A percentile compares a stretch with the other conserved stretches of the same genome.
Conservation (phyloP, 176 grass and related monocot genomes). For the Phoenix dactylifera region DNA sequence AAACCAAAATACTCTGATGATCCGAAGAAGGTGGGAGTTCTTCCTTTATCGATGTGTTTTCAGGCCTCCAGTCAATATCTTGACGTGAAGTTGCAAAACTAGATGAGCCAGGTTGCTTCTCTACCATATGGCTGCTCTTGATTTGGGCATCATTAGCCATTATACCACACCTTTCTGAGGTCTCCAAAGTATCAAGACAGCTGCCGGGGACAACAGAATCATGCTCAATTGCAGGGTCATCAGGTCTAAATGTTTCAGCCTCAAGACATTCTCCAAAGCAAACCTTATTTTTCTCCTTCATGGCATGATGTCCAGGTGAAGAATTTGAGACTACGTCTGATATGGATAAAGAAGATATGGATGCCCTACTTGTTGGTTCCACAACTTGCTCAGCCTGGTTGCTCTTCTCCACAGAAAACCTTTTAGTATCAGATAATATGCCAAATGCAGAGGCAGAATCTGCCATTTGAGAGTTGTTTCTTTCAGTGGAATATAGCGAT, state of each 20-base stretch:
- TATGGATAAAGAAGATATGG: slow-evolving; percentile 25
- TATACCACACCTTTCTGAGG: too few relatives aligned
- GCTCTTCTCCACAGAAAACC: slow-evolving; percentile 19
- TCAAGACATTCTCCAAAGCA: slow-evolving; percentile 46
- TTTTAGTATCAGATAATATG: slow-evolving; percentile 9
- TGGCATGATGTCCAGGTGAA: slow-evolving; percentile 18
- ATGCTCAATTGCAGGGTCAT: slow-evolving; percentile 9
- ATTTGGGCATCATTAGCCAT: too few relatives aligned
- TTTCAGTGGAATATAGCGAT: slow-evolving; percentile 22
- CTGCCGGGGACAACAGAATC: slow-evolving; percentile 24
- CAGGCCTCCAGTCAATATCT: slow-evolving; percentile 35
- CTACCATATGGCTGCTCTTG: too few relatives aligned
- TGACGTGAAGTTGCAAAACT: too few relatives aligned
- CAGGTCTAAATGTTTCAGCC: slow-evolving; percentile 22
- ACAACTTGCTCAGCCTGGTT: slow-evolving; percentile 22
- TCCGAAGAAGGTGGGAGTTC: slow-evolving; percentile 56
- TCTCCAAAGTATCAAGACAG: slow-evolving; percentile 16
- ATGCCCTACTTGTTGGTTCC: slow-evolving; percentile 11
- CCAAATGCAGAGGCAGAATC: slow-evolving; percentile 7
- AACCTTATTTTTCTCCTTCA: slow-evolving; percentile 34
- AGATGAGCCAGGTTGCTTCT: too few relatives aligned
- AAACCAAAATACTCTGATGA: slow-evolving; percentile 89
- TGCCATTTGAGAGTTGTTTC: slow-evolving; percentile 13
- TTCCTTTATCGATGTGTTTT: slow-evolving; percentile 48
- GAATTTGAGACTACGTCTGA: slow-evolving; percentile 12